Percentiles rank a stretch among this genome's conserved stretches.
Conservation (phyloP, 805 yeast genomes). For the Cephaloascus fragrans region DNA sequence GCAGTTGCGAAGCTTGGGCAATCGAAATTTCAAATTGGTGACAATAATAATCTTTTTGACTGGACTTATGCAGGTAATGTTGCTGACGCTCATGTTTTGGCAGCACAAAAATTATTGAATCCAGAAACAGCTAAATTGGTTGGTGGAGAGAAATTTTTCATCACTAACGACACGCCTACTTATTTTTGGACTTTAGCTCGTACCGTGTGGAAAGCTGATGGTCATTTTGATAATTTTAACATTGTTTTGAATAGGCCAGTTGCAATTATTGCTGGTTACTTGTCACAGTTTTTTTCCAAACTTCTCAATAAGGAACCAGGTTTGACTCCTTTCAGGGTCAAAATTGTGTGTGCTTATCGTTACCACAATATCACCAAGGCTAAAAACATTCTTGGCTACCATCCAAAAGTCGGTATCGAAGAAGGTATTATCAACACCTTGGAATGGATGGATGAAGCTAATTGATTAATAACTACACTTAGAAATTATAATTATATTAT, state of each 20-base stretch:
- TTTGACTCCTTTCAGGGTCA: slow-evolving; percentile 92
- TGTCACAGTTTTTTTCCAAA: slow-evolving; percentile 66
- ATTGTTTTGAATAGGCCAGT: slow-evolving; percentile 62
- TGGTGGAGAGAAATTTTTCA: slow-evolving; percentile 81
- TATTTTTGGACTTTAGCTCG: slow-evolving; percentile 97
- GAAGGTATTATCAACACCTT: slow-evolving; percentile 73
- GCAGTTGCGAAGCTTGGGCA: slow-evolving; percentile 77
- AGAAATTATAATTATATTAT: too few relatives aligned
- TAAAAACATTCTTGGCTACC: slow-evolving; percentile 63
- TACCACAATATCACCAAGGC: slow-evolving; percentile 92
- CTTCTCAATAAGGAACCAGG: slow-evolving; percentile 79
- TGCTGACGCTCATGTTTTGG: slow-evolving; percentile 92
- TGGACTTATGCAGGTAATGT: slow-evolving; percentile 99
- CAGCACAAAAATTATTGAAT: slow-evolving; percentile 65
- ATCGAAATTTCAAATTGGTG: slow-evolving; percentile 89
- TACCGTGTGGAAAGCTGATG: slow-evolving; percentile 96
- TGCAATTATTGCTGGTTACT: slow-evolving; percentile 76
- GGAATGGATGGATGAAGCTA: slow-evolving; percentile 79
- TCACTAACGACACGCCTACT: slow-evolving; percentile 90
- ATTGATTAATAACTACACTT: slow-evolving; percentile 3
- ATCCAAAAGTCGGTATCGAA: slow-evolving; percentile 69
- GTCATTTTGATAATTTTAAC: slow-evolving; percentile 61
- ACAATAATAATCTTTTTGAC: slow-evolving; percentile 87
- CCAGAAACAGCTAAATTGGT: slow-evolving; percentile 32
- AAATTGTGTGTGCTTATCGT: slow-evolving; percentile 84